phyloP scores from a whole-genome alignment of 192 early-diverging fungal species.

The Coemansia aciculifera region DNA sequence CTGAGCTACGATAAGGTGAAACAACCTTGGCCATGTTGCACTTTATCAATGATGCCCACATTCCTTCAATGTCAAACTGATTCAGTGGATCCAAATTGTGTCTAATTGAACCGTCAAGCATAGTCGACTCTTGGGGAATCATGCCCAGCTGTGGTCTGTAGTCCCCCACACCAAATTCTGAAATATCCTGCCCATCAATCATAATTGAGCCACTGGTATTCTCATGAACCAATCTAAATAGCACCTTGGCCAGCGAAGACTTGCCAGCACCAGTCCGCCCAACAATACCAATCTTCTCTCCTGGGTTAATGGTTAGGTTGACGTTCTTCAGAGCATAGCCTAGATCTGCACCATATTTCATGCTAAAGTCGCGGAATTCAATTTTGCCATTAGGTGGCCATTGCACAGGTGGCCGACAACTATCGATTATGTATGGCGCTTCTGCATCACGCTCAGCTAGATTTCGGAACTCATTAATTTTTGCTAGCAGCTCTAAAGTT shows the following conservation, averaged over 20 bases:
- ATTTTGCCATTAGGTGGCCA: slow-evolving; percentile 31
- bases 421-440: slow-evolving; percentile 15
- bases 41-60: slow-evolving; percentile 23
- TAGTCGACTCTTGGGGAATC: slow-evolving; percentile 66
- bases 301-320: slow-evolving; percentile 50
- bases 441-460: slow-evolving; percentile 9
- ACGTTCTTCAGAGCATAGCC: slow-evolving; percentile 38
- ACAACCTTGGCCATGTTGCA: slow-evolving; percentile 13
- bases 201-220: slow-evolving; percentile 57
- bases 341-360: slow-evolving; percentile 22
- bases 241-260: slow-evolving; percentile 57
- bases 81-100: slow-evolving; percentile 69
- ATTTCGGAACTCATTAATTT: not conserved
- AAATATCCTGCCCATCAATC: slow-evolving; percentile 78
- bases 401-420: not conserved
- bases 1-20: not conserved
- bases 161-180: slow-evolving; percentile 63
- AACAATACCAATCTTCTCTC: slow-evolving; percentile 64
- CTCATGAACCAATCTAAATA: slow-evolving; percentile 66
- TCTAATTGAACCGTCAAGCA: slow-evolving; percentile 64
- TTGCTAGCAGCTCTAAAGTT: not conserved
- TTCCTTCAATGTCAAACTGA: slow-evolving; percentile 18
- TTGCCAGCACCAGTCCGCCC: slow-evolving; percentile 65
- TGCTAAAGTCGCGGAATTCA: slow-evolving; percentile 33
- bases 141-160: slow-evolving; percentile 56